phyloP scores from a whole-genome alignment of 371 early-diverging fungal species.

The Rhizopus microsporus region DNA sequence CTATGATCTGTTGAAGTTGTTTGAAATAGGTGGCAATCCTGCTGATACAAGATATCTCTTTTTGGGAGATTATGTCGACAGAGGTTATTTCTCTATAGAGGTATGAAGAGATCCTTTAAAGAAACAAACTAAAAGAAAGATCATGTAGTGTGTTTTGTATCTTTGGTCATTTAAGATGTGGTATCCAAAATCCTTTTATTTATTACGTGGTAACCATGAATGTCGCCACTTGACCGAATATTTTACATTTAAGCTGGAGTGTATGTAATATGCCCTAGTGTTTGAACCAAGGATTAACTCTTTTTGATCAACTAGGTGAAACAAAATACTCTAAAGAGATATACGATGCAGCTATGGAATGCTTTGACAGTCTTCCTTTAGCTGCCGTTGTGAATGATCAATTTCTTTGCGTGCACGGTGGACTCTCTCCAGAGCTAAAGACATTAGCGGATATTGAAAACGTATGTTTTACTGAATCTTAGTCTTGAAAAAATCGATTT shows the following conservation, averaged over 20 bases:
- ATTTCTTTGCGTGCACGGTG: conserved; percentile 98
- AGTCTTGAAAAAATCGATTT: not conserved
- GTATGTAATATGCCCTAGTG: conserved; percentile 49
- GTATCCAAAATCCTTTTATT: conserved; percentile 88
- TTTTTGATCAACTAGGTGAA: conserved; percentile 54
- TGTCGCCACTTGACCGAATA: conserved; percentile 97
- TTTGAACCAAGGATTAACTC: not conserved
- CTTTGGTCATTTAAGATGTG: conserved; percentile 89
- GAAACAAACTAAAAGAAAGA: not conserved
- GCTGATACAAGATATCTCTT: conserved; percentile 84
- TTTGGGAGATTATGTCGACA: conserved; percentile 97
- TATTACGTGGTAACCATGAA: conserved; percentile 99
- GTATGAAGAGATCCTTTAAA: conserved; percentile 24
- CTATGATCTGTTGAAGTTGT: conserved; percentile 95
- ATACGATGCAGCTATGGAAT: conserved; percentile 88
- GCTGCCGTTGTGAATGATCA: conserved; percentile 97
- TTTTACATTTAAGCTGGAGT: conserved; percentile 97
- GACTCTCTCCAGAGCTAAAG: conserved; percentile 93
- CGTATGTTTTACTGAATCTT: conserved; percentile 36
- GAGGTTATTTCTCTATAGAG: conserved; percentile 91
- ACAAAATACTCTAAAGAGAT: conserved; percentile 93
- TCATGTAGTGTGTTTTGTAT: conserved; percentile 83
- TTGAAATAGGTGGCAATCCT: conserved; percentile 95
- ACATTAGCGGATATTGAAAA: conserved; percentile 82
- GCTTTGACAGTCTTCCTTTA: conserved; percentile 94